Percentiles rank a stretch among this genome's conserved stretches.
These are phyloP conservation scores for Effrenium voratum DNA, from an alignment of 73 alveolate genomes.

Conservation along the genomic window DNA sequence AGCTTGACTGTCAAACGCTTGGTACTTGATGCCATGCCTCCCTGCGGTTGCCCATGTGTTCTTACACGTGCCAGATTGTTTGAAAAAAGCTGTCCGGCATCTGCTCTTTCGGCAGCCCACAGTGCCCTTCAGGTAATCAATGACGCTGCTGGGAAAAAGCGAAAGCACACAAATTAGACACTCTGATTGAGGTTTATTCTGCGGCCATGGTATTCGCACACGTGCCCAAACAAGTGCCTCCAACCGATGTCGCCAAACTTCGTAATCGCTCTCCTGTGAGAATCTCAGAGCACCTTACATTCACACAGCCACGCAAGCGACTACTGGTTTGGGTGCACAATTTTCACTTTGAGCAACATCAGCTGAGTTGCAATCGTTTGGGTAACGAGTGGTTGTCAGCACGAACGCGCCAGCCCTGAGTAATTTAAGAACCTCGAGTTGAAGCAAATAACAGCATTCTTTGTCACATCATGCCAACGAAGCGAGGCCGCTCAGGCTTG, in stretches of 20 bases:
- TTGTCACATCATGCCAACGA: background rate
- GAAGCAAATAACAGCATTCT: background rate
- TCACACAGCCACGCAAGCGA: background rate
- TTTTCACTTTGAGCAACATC: slow-evolving; percentile 95
- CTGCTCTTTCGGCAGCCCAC: too few species aligned
- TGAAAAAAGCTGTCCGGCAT: too few species aligned
- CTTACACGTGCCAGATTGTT: too few species aligned
- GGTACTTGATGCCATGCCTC: background rate
- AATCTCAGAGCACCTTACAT: slow-evolving; percentile 64
- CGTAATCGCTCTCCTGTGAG: slow-evolving; percentile 44
- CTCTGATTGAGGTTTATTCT: too few species aligned
- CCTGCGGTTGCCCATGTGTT: too few species aligned
- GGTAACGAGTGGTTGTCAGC: slow-evolving; percentile 98
- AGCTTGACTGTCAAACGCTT: background rate
- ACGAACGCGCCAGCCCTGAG: slow-evolving; percentile 97
- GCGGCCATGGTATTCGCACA: too few species aligned
- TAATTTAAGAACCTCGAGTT: slow-evolving; percentile 93
- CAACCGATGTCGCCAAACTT: slow-evolving; percentile 83
- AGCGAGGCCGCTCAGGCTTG: background rate
- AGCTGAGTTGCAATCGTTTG: slow-evolving; percentile 97
- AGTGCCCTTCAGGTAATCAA: too few species aligned
- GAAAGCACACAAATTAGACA: too few species aligned
- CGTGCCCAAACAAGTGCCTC: slow-evolving; percentile 59
- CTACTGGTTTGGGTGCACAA: background rate
- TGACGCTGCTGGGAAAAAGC: too few species aligned